Evolutionary conservation across 208 protist genomes (phyloP), one percentile per base, ranked within the genome.

Genomic region (Trypanosoma caninum): DNA sequence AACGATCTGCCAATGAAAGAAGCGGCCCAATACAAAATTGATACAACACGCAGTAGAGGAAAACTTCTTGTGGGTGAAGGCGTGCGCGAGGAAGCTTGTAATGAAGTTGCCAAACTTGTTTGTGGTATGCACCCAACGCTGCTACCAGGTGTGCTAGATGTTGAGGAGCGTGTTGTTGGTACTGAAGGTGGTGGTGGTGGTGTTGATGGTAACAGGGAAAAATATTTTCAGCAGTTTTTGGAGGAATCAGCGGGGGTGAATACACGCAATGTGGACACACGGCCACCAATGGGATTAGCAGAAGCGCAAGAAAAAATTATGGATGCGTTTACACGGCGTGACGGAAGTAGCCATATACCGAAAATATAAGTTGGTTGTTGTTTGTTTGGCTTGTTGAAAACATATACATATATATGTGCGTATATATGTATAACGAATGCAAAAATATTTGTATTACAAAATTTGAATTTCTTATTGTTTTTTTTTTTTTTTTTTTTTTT

Each of bases 1-100:
- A 91, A 87, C 59, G 76, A 73, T 18, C 72, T 91, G 4, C 77
- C 84, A 11, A 82, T 86, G 66, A 53, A 83, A 53, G 80, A 91
- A 55, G 80, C 80, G 2, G 70, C 56, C 37, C 54, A 79, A 47
- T 91, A 91, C 46, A 50, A 73, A 45, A 51, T 82, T 10, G 84
- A 91, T 64, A 78, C 74, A n/a, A 87, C 84, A n/a, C 84, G 84
- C 25, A 87, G 80, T 60, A 64, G 60, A 13, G 84, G 84, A 13
- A 73, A 45, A 46, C 55, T 88, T 20, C 55, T 65, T 16, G 67
- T 91, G 9, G 84, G 84, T 22, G 77, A 85, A 3, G 78, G 78
- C 5, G 69, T 87, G 14, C 80, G 84, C 8, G 64, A 62, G 25
- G 76, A 87, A 57, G 84, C 78, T 41, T 87, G 82, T 65, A 54